Percentiles rank a stretch among this genome's conserved stretches.
phyloP scores from a whole-genome alignment of 225 moss, liverwort and hornwort genomes.

The Bryum argenteum region DNA sequence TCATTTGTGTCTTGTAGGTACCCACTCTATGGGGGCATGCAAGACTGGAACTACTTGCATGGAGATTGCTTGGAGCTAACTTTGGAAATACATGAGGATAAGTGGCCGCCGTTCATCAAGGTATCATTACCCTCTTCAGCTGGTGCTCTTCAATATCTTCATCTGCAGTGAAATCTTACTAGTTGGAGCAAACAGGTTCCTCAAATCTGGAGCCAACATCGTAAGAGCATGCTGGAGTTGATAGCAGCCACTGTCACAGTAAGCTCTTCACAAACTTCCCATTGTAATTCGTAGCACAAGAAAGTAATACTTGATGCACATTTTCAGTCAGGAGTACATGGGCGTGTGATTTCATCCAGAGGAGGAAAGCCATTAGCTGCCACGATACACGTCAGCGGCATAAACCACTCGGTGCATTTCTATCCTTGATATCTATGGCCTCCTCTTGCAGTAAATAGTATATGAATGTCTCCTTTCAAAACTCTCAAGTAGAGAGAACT shows the following conservation, averaged over 20 bases:
- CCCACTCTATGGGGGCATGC: constrained; percentile 98
- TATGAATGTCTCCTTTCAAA: no score
- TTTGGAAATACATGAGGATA: constrained; percentile 72
- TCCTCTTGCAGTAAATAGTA: background rate
- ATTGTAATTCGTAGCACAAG: constrained; percentile 17
- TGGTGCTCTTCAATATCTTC: background rate
- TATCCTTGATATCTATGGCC: constrained; percentile 1
- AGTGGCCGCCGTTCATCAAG: constrained; percentile 68
- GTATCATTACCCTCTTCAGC: background rate
- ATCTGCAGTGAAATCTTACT: constrained; percentile 9
- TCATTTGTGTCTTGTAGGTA: constrained; percentile 58
- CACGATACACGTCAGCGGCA: constrained; percentile 68
- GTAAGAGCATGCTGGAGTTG: constrained; percentile 78
- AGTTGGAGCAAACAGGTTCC: constrained; percentile 53
- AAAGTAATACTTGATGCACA: constrained; percentile 19
- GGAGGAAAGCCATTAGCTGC: constrained; percentile 75
- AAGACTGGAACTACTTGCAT: constrained; percentile 97
- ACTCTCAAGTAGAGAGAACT: no score
- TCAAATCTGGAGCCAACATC: constrained; percentile 76
- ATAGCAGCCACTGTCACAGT: constrained; percentile 75
- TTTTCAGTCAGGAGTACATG: constrained; percentile 89
- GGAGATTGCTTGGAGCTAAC: constrained; percentile 90
- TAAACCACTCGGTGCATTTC: constrained; percentile 60
- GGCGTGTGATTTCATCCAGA: constrained; percentile 71
- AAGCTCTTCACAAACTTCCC: constrained; percentile 12